These are phyloP conservation scores for Urtica urens DNA, from an alignment of 306 rosid genomes.

Conservation along the genomic window DNA sequence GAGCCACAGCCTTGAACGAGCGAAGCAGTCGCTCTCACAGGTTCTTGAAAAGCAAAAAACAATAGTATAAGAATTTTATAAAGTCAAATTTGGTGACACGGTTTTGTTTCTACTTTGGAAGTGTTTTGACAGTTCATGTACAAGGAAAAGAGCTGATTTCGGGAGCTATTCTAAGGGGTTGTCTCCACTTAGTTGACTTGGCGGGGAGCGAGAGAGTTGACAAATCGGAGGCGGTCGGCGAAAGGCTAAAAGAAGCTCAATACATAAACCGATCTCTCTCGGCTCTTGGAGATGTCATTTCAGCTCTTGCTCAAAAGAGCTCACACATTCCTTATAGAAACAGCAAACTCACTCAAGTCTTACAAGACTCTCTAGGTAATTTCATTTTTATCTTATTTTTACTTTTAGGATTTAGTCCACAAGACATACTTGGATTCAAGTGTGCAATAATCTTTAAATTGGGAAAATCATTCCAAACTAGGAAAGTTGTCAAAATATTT, in stretches of 20 bases:
- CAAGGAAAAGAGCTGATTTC: conserved; percentile 68
- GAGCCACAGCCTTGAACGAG: conserved; percentile 93
- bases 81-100: neutral
- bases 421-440: too few species aligned
- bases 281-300: conserved; percentile 94
- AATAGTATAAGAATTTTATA: too few species aligned
- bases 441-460: too few species aligned
- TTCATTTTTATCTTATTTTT: too few species aligned
- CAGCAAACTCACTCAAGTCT: conserved; percentile 92
- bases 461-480: too few species aligned
- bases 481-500: too few species aligned
- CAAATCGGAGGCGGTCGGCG: conserved; percentile 94
- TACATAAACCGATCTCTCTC: conserved; percentile 91
- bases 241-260: conserved; percentile 92
- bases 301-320: conserved; percentile 94
- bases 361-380: conserved; percentile 94
- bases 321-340: conserved; percentile 86
- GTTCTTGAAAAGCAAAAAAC: too few species aligned
- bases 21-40: conserved; percentile 97
- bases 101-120: conserved; percentile 20
- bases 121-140: conserved; percentile 84
- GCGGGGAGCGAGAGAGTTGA: conserved; percentile 98
- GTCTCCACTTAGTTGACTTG: conserved; percentile 96
- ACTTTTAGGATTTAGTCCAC: too few species aligned
- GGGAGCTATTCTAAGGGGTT: conserved; percentile 65